Evolutionary conservation across 1,139 yeast genomes (phyloP).

Genomic region (Tardiomyces digboiensis): DNA sequence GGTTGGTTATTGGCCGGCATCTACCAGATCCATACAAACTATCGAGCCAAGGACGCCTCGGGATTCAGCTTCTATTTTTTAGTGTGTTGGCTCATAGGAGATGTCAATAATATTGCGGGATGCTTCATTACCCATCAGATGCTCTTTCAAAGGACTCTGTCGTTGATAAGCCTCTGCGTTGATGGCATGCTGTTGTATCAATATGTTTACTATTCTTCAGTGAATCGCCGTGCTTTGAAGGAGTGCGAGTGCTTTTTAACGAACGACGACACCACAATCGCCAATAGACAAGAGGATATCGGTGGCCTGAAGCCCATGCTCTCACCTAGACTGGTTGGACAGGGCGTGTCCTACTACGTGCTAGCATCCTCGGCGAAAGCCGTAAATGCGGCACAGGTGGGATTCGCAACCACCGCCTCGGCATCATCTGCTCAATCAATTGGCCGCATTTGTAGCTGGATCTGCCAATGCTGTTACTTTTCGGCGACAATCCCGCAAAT

Average conservation of each 20-base stretch:
- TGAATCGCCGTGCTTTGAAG: conserved; percentile 3
- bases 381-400: not conserved
- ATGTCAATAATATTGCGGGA: conserved; percentile 22
- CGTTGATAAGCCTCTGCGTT: conserved; percentile 16
- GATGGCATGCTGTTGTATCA: conserved; percentile 20
- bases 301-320: not conserved
- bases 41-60: conserved; percentile 19
- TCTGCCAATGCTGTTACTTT: conserved; percentile 64
- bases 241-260: conserved; percentile 4
- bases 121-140: conserved; percentile 23
- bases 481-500: conserved; percentile 77
- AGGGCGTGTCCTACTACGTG: conserved; percentile 1
- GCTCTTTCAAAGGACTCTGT: conserved; percentile 22
- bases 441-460: conserved; percentile 71
- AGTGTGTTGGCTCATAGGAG: conserved; percentile 24
- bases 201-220: conserved; percentile 16
- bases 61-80: conserved; percentile 24
- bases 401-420: conserved; percentile 1
- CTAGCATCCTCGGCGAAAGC: not conserved
- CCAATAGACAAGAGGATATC: not conserved
- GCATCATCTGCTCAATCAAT: conserved; percentile 13
- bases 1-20: conserved; percentile 25
- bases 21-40: conserved; percentile 21
- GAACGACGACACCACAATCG: conserved; percentile 5
- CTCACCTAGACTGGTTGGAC: not conserved